Base-by-base conservation (phyloP, 306 rosid species). In the Sicyos edulis region DNA sequence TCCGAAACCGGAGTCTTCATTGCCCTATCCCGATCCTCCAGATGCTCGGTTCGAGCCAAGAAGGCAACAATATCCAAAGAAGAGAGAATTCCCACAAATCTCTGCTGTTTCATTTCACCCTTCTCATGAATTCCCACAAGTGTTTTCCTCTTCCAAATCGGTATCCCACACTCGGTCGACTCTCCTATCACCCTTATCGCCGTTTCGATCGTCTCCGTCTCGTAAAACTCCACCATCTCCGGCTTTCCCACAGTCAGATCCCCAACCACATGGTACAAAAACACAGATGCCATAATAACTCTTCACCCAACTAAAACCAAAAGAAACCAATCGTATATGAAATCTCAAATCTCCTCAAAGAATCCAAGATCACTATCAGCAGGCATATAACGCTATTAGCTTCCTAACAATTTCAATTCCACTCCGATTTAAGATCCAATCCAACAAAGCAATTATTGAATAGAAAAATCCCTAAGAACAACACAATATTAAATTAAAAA, bases 191-290 rank as follows among this genome's bases (percentile, higher is more conserved):
- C 92, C 71, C 80, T 73, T n/a, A 91, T 91, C 0, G 97, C 99
- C 54, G 87, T 82, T 63, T 89, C 97, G 52, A 95, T 84, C 62
- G 96, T 85, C 83, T 91, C 99, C 17, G 82, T 82, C 47, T 89
- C 99, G 58, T 78, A 78, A 34, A 91, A 91, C 82, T 95, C 99
- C 79, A 63, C 92, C 86, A 91, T 54, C 84, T 95, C 99, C 1
- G 99, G 99, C 81, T 95, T 95, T 78, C 99, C 99, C 74, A 91
- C 96, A 68, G 99, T 95, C 47, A 95, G 91, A 87, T 95, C 99
- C 20, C 92, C 99, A 55, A 95, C 96, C 37, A 95, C 99, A 29
- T 95, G 99, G 74, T 91, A 86, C 64, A 95, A 74, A 64, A 95
- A 91, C 86, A 95, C 97, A 59, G 99, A 95, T 1, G 97, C 99